Conservation (phyloP, 164 flowering plant genomes). For the Vitis rupestris region DNA sequence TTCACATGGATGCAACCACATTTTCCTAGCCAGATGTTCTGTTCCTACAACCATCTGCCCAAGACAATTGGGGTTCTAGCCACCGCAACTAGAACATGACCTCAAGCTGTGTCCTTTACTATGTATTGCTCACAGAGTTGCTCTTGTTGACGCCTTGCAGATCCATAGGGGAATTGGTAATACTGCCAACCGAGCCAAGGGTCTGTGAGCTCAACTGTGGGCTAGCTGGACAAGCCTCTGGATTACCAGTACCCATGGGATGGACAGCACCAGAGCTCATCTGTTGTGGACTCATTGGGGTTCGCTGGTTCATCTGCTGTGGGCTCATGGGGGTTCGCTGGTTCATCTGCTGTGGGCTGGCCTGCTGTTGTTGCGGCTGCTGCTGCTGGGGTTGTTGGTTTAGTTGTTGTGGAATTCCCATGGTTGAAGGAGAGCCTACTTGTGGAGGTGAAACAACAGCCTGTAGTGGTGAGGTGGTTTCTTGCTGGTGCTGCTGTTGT, state of each 20-base stretch:
- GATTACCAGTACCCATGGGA: conserved; percentile 57
- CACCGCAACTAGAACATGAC: no score
- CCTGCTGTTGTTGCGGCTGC: conserved; percentile 46
- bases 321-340: conserved; percentile 35
- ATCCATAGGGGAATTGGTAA: conserved; percentile 82
- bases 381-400: conserved; percentile 40
- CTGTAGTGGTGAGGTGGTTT: conserved; percentile 67
- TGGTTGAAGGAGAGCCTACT: conserved; percentile 69
- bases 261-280: conserved; percentile 67
- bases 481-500: conserved; percentile 49
- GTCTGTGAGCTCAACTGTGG: conserved; percentile 97
- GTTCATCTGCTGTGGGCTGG: conserved; percentile 53
- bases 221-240: conserved; percentile 78
- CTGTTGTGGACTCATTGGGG: conserved; percentile 37
- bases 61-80: no score
- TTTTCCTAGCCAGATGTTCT: neutral
- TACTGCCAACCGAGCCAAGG: conserved; percentile 84
- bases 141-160: conserved; percentile 76
- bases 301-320: conserved; percentile 36
- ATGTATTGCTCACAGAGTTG: conserved; percentile 48
- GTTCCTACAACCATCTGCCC: no score
- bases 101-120: neutral
- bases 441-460: conserved; percentile 63
- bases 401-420: conserved; percentile 50
- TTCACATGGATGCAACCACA: no score